Percentiles rank a stretch among this genome's conserved stretches.
phyloP scores from a whole-genome alignment of 2,329 filamentous ascomycete genomes.

The Hymenotorrendiella dingleyae region DNA sequence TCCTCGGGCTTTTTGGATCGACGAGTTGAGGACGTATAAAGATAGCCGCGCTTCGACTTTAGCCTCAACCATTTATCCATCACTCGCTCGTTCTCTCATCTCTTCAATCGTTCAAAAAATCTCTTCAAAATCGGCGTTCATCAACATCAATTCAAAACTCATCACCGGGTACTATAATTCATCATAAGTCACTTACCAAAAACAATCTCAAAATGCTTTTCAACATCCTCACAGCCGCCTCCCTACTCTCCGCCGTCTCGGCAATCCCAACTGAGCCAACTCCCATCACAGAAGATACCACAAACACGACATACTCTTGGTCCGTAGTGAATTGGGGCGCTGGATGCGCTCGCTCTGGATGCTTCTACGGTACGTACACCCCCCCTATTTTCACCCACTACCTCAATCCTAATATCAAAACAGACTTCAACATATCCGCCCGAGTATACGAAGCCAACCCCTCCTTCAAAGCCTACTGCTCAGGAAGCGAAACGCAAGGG shows the following conservation, averaged over 20 bases:
- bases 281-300: conserved; percentile 1
- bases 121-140: too few relatives aligned
- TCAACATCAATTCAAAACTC: too few relatives aligned
- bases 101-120: too few relatives aligned
- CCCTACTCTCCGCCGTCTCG: conserved; percentile 2
- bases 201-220: conserved; percentile 5
- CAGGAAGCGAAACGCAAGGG: neutral
- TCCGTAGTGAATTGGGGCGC: conserved; percentile 10
- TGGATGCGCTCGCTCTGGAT: conserved; percentile 7
- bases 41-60: too few relatives aligned
- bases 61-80: too few relatives aligned
- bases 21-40: too few relatives aligned
- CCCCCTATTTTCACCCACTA: neutral
- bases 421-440: conserved; percentile 13
- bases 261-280: conserved; percentile 5
- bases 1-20: too few relatives aligned
- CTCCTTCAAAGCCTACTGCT: conserved; percentile 10
- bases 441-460: conserved; percentile 5
- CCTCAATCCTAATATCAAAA: too few relatives aligned
- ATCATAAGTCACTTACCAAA: neutral
- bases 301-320: too few relatives aligned
- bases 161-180: neutral
- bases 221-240: conserved; percentile 3
- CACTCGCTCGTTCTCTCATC: too few relatives aligned
- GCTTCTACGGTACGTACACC: conserved; percentile 7